Conservation (phyloP, 805 yeast genomes). For the Lipomyces mesembrius region DNA sequence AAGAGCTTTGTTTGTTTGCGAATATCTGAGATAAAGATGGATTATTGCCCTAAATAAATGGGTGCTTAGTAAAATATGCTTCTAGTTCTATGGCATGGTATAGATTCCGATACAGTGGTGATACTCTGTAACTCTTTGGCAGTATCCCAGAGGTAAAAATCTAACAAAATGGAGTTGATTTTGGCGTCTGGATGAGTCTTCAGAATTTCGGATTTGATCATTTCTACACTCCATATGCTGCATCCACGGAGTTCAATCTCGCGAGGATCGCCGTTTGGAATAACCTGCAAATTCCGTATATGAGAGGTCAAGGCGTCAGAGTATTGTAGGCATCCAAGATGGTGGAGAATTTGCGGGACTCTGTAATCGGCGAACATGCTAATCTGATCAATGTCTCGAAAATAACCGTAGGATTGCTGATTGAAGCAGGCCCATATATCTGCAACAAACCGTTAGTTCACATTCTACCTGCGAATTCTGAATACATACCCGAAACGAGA, state of each 20-base stretch:
- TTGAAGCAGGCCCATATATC: constrained; percentile 54
- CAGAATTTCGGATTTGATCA: constrained; percentile 42
- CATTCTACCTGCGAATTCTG: neutral
- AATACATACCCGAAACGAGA: constrained; percentile 40
- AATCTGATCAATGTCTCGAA: constrained; percentile 48
- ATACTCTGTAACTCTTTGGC: constrained; percentile 48
- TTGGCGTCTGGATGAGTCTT: constrained; percentile 31
- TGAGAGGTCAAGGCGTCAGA: constrained; percentile 40
- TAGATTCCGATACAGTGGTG: constrained; percentile 29
- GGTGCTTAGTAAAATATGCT: constrained; percentile 39
- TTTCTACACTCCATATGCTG: constrained; percentile 51
- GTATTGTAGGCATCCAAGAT: constrained; percentile 48
- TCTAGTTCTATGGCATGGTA: constrained; percentile 50
- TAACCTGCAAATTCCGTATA: constrained; percentile 36
- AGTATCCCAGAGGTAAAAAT: constrained; percentile 53
- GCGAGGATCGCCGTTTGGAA: constrained; percentile 44
- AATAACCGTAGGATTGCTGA: constrained; percentile 47
- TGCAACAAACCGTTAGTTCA: constrained; percentile 30
- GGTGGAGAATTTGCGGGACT: constrained; percentile 51
- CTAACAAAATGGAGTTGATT: constrained; percentile 49
- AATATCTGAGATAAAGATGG: neutral
- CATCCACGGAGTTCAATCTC: constrained; percentile 53
- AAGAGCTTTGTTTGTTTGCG: neutral
- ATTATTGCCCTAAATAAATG: neutral
- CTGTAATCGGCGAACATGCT: constrained; percentile 56